These are phyloP conservation scores for Dendrobium catenatum DNA, from an alignment of 106 monocot genomes.

Conservation along the genomic window DNA sequence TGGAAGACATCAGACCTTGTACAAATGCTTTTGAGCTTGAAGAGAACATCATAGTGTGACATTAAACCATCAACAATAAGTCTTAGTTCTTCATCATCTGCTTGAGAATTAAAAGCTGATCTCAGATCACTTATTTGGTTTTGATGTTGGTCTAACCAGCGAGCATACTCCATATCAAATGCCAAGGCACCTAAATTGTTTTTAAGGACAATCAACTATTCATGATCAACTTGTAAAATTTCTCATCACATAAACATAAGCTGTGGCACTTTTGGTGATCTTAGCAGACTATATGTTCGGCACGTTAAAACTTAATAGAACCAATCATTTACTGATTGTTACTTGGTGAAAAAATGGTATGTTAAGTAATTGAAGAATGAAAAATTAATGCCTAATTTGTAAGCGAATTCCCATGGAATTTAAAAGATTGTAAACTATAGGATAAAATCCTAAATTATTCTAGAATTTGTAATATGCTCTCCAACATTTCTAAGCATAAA, in stretches of 20 bases:
- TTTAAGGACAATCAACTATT: not conserved
- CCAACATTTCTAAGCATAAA: too few relatives aligned
- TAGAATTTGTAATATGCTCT: too few relatives aligned
- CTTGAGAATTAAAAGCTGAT: conserved; percentile 49
- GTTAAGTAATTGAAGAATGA: too few relatives aligned
- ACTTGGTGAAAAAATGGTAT: too few relatives aligned
- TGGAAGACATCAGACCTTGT: conserved; percentile 79
- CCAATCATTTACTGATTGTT: too few relatives aligned
- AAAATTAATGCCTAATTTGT: too few relatives aligned
- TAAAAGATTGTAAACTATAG: too few relatives aligned
- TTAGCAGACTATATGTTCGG: too few relatives aligned
- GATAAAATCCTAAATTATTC: too few relatives aligned
- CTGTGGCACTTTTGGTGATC: not conserved
- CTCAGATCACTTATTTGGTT: conserved; percentile 54
- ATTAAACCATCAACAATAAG: conserved; percentile 61
- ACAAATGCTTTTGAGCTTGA: conserved; percentile 61
- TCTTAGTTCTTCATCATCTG: conserved; percentile 46
- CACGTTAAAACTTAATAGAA: too few relatives aligned
- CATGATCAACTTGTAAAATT: not conserved
- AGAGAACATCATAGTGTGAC: conserved; percentile 68
- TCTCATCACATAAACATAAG: not conserved
- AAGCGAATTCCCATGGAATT: too few relatives aligned
- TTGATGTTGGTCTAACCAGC: conserved; percentile 91
- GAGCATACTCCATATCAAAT: conserved; percentile 85
- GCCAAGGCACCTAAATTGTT: conserved; percentile 37